Percentiles rank a stretch among this genome's conserved stretches.
Evolutionary conservation across 2,329 filamentous ascomycete species (phyloP).

Genomic region (Penicillium sp.): DNA sequence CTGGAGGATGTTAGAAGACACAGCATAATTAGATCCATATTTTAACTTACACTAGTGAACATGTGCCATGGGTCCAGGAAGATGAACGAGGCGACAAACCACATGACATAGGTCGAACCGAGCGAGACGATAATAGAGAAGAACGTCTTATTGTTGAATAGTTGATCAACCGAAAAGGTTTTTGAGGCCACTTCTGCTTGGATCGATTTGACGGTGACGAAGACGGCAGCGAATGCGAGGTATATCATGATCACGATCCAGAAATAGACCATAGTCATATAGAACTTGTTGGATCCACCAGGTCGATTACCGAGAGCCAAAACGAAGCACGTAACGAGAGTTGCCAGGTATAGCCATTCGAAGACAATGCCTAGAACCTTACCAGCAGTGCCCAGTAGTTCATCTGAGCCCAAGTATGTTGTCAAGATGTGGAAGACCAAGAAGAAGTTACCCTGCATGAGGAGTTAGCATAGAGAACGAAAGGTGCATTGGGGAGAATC

Average conservation of each 20-base stretch:
- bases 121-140: conserved; percentile 92
- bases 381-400: conserved; percentile 73
- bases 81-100: conserved; percentile 83
- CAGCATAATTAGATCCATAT: background rate
- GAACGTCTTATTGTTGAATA: conserved; percentile 87
- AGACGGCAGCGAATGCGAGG: conserved; percentile 90
- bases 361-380: conserved; percentile 84
- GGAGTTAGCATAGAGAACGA: background rate
- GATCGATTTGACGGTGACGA: conserved; percentile 86
- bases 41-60: conserved; percentile 66
- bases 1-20: conserved; percentile 29
- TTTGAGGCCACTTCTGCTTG: conserved; percentile 63
- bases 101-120: conserved; percentile 87
- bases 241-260: conserved; percentile 96
- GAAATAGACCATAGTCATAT: conserved; percentile 97
- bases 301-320: conserved; percentile 91
- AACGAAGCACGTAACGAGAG: conserved; percentile 91
- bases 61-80: conserved; percentile 99
- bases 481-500: background rate
- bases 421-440: conserved; percentile 97
- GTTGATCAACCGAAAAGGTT: conserved; percentile 65
- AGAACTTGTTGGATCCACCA: conserved; percentile 87
- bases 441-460: conserved; percentile 78
- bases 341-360: conserved; percentile 92
- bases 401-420: conserved; percentile 68